Evolutionary conservation across 345 rosid species (phyloP).

Genomic region (Eutrema heterophyllum): DNA sequence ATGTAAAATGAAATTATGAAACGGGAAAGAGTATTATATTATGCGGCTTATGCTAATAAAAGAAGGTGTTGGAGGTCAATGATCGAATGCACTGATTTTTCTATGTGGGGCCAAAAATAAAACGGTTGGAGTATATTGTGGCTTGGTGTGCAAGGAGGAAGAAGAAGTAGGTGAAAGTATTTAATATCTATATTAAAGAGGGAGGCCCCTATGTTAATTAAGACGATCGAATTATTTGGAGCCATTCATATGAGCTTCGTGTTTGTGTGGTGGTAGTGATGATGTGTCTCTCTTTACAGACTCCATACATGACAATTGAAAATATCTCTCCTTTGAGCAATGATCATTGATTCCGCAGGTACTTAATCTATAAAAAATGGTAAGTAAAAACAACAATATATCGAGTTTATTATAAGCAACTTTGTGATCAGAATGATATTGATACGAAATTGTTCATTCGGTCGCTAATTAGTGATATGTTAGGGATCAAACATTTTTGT

Average conservation of each 20-base stretch:
- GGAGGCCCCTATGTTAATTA: not conserved
- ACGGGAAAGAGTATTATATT: no score
- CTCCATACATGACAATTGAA: not conserved
- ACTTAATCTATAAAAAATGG: not conserved
- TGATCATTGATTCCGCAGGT: not conserved
- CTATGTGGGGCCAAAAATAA: not conserved
- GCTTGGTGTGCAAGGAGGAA: conserved; percentile 25
- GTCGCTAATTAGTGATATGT: not conserved
- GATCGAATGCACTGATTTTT: not conserved
- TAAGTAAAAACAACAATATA: not conserved
- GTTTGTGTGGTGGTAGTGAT: conserved; percentile 25
- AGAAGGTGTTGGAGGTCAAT: not conserved
- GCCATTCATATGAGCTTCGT: conserved; percentile 34
- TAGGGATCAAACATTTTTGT: not conserved
- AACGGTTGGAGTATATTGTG: conserved; percentile 18
- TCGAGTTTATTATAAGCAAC: not conserved
- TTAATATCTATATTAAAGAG: conserved; percentile 20
- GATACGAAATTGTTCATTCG: not conserved
- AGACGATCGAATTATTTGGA: conserved; percentile 25
- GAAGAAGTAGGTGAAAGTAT: conserved; percentile 15
- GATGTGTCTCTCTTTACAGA: conserved; percentile 18
- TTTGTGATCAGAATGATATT: not conserved
- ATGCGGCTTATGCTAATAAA: no score
- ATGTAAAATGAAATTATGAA: no score
- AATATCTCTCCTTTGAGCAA: conserved; percentile 15